Percentiles rank a stretch among this genome's conserved stretches.
Conservation (phyloP, 176 grass and related monocot species). For the Zoysia japonica region DNA sequence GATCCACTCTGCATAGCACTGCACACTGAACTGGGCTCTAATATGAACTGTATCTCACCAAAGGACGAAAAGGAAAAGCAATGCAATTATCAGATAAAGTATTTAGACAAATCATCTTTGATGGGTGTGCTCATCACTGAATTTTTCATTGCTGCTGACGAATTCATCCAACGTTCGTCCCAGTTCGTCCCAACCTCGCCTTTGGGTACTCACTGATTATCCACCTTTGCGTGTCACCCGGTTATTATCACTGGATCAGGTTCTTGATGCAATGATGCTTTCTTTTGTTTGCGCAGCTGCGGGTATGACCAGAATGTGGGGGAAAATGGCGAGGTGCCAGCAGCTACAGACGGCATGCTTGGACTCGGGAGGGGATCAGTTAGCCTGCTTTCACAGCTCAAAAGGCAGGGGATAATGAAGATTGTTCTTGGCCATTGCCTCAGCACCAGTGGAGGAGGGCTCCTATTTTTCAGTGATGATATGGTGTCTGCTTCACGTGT, state of each 20-base stretch:
- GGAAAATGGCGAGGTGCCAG: constrained; percentile 36
- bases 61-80: constrained; percentile 17
- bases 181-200: constrained; percentile 51
- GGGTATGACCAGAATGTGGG: constrained; percentile 82
- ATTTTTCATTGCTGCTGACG: constrained; percentile 49
- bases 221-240: constrained; percentile 58
- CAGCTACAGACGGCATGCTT: constrained; percentile 66
- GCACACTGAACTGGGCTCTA: constrained; percentile 11
- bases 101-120: constrained; percentile 69
- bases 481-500: constrained; percentile 53
- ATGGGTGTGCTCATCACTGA: constrained; percentile 66
- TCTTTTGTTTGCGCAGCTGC: constrained; percentile 50
- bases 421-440: constrained; percentile 90
- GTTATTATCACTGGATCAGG: background rate
- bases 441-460: constrained; percentile 63
- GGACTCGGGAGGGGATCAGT: constrained; percentile 75
- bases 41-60: constrained; percentile 46
- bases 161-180: constrained; percentile 60
- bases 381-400: constrained; percentile 76
- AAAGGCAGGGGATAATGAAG: constrained; percentile 75
- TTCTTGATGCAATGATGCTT: constrained; percentile 29
- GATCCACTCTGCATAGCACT: constrained; percentile 65
- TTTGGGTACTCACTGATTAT: constrained; percentile 60
- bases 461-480: constrained; percentile 91
- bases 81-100: constrained; percentile 80